Evolutionary conservation across 2,329 filamentous ascomycete genomes (phyloP).

Genomic region (Colletotrichum noveboracense): DNA sequence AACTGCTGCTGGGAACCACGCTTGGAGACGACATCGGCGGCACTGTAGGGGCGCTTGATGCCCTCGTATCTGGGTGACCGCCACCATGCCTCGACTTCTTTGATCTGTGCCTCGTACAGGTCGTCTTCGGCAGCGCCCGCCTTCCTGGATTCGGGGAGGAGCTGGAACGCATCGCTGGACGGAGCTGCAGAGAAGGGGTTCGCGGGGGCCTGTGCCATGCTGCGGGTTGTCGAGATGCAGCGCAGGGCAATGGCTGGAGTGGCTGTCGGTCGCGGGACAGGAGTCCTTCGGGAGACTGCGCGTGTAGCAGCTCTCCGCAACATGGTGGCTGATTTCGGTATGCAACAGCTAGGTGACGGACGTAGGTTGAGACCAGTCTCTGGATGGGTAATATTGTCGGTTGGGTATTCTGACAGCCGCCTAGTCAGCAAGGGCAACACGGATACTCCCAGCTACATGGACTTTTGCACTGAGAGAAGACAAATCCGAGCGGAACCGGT

Average conservation of each 20-base stretch:
- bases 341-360: background rate
- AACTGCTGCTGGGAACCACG: constrained; percentile 84
- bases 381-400: background rate
- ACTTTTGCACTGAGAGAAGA: background rate
- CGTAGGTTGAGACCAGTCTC: background rate
- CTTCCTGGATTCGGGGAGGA: constrained; percentile 80
- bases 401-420: background rate
- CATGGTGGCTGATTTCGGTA: constrained; percentile 25
- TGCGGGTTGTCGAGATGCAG: constrained; percentile 34
- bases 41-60: constrained; percentile 90
- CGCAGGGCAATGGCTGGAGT: constrained; percentile 28
- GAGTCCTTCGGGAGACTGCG: constrained; percentile 31
- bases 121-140: constrained; percentile 82
- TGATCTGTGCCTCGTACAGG: constrained; percentile 82
- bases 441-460: background rate
- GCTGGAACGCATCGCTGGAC: constrained; percentile 82
- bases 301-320: constrained; percentile 37
- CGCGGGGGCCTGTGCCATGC: constrained; percentile 29
- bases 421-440: background rate
- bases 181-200: constrained; percentile 18
- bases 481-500: background rate
- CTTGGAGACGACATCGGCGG: constrained; percentile 92
- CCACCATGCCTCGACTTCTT: constrained; percentile 93
- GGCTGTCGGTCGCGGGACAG: constrained; percentile 23
- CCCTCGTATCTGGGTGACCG: constrained; percentile 80